A percentile compares a stretch with the other conserved stretches of the same genome.
Conservation (phyloP, 139 green algal species). For the Coccomyxa sp. region DNA sequence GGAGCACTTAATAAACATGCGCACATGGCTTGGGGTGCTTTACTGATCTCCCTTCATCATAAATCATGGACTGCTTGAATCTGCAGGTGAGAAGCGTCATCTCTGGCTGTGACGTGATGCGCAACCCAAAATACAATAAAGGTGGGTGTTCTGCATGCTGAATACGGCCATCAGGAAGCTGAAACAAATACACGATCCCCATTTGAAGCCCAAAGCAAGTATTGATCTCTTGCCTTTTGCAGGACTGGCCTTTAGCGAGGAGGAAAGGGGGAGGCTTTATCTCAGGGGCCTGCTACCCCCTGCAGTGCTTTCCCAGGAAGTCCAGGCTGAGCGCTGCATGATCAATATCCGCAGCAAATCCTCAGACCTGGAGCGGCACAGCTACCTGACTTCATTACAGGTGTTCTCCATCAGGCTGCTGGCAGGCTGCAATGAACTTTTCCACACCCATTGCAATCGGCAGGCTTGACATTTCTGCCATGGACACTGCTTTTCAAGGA, state of each 20-base stretch:
- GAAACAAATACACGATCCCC: too few species aligned
- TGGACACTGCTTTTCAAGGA: neutral
- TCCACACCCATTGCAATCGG: neutral
- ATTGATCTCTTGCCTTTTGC: neutral
- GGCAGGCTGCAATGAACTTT: too few species aligned
- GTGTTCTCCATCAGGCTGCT: neutral
- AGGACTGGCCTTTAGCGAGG: slow-evolving; percentile 71
- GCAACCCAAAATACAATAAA: slow-evolving; percentile 83
- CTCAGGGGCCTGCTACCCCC: slow-evolving; percentile 82
- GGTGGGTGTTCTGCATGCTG: neutral
- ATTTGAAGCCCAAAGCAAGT: too few species aligned
- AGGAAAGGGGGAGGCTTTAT: slow-evolving; percentile 78
- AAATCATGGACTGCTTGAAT: too few species aligned
- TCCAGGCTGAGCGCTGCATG: slow-evolving; percentile 71
- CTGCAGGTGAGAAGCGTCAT: slow-evolving; percentile 47
- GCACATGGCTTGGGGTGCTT: too few species aligned
- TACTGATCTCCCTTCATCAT: too few species aligned
- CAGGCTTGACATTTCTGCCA: neutral
- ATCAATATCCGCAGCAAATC: slow-evolving; percentile 74
- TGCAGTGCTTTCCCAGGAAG: slow-evolving; percentile 69
- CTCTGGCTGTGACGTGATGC: slow-evolving; percentile 74
- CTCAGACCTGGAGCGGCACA: slow-evolving; percentile 64
- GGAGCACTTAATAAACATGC: too few species aligned
- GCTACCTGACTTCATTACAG: slow-evolving; percentile 66
- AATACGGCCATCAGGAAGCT: too few species aligned